Base-by-base conservation (phyloP, 2,329 filamentous ascomycete genomes). In the Scedosporium apiospermum region DNA sequence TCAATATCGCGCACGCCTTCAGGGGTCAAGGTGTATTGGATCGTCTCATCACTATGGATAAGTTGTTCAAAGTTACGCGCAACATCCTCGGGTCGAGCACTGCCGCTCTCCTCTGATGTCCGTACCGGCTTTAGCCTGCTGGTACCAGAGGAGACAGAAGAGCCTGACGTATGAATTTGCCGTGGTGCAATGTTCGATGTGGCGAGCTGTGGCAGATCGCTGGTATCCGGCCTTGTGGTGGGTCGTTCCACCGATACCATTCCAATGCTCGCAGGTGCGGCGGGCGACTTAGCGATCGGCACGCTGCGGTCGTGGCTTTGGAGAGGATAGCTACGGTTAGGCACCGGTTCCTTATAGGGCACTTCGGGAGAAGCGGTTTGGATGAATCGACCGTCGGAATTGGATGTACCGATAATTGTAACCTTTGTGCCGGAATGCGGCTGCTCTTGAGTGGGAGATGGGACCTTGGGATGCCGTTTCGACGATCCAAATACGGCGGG, bases 21-120 rank as follows among this genome's bases (percentile, higher is more conserved):
- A 0, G 90, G 90, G 0, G 90, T 95, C 30, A 93, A 78, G 1
- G 90, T 93, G 71, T 89, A 93, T 68, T 90, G 90, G 53, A 93
- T 87, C 1, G 90, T 93, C 70, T 92, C 85, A 68, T 91, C 88
- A 72, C 90, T 92, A 63, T 90, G 85, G 65, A 95, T 93, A 60
- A 93, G 79, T 67, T 92, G 83, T 69, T 95, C 90, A 69, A 95
- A 88, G 67, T 89, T 86, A 57, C 82, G 84, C 9, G 84, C 82
- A 58, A 88, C 83, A 63, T 87, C 83, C 57, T 84, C 83, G 6
- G 78, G 75, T 5, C 76, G 77, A 18, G 71, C 70, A 26, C 73
- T 73, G 41, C 70, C 72, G 66, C 78, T 82, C 16, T 88, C 85
- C 65, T 88, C 84, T 0, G 85, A 87, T 3, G 77, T 82, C 46